Base-by-base conservation (phyloP, 2,329 filamentous ascomycete species). In the Xylaria sp. region DNA sequence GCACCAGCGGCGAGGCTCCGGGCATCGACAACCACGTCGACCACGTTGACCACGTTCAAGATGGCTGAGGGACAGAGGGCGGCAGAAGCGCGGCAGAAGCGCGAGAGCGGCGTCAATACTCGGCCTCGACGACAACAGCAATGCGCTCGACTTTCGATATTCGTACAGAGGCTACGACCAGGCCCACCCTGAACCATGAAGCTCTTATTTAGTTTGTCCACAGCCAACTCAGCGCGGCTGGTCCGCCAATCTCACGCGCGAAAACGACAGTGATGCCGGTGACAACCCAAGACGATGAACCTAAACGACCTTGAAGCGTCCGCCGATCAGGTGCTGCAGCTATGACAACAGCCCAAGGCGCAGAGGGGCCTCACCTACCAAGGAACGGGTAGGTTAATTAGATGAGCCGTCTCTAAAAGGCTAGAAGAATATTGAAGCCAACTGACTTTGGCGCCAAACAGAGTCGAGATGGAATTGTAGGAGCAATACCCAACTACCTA, bases 401-500 rank as follows among this genome's bases (percentile, higher is more conserved):
- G 9, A 54, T 48, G 39, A 23, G 48, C 28, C 5, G 28, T n/a
- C 20, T 15, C 60, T 8, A 37, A 37, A 37, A 37, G 34, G 34
- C 25, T 55, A 20, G 28, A 44, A 59, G 37, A 65, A 50, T n/a
- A 64, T 57, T n/a, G 55, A 64, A 64, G 44, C 52, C 28, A 41
- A 50, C 39, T 50, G 9, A 50, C 32, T 57, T 57, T 34, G 54
- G 25, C 41, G 52, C 39, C 39, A 18, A 32, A 58, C 56, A 58
- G 15, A 58, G 28, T 39, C 50, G 41, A 50, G 52, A 56, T n/a
- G 57, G 41, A 48, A 64, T 48, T 28, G 50, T 56, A 20, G n/a
- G 20, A 56, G 23, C 2, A 50, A 50, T 34, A 54, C 5, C 28
- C 28, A 28, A 28, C 6, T 25, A n/a, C n/a, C n/a, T n/a, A n/a